A percentile compares a stretch with the other conserved stretches of the same genome.
These are phyloP conservation scores for Phytophthora pseudosyringae DNA, from an alignment of 352 stramenopile species.

Conservation along the genomic window DNA sequence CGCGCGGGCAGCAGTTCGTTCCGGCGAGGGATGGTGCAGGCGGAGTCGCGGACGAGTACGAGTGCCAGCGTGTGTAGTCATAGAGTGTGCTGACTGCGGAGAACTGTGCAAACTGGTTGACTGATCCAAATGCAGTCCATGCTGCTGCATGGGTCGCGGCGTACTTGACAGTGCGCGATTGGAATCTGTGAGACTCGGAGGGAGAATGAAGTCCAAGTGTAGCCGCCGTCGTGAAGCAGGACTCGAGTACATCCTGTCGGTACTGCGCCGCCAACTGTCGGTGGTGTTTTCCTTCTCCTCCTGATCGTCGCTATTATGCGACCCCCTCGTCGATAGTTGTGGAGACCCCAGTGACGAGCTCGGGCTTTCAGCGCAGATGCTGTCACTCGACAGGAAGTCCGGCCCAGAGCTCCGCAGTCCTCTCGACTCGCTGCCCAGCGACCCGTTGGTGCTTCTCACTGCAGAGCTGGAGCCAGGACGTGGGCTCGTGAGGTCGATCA, in stretches of 20 bases:
- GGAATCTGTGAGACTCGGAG: slow-evolving; percentile 9
- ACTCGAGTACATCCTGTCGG: slow-evolving; percentile 13
- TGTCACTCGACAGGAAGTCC: slow-evolving; percentile 30
- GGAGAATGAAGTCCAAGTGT: slow-evolving; percentile 50
- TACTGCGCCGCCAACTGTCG: slow-evolving; percentile 17
- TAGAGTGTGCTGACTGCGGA: slow-evolving; percentile 21
- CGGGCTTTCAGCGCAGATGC: slow-evolving; percentile 67
- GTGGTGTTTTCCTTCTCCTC: slow-evolving; percentile 31
- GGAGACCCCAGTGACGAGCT: slow-evolving; percentile 37
- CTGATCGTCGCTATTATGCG: slow-evolving; percentile 22
- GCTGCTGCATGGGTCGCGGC: slow-evolving; percentile 7
- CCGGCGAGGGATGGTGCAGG: slow-evolving; percentile 29
- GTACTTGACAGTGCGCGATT: slow-evolving; percentile 22
- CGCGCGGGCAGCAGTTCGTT: slow-evolving; percentile 30
- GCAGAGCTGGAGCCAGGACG: slow-evolving; percentile 2
- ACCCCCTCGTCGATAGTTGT: slow-evolving; percentile 7
- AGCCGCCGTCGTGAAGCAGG: slow-evolving; percentile 29
- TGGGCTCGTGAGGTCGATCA: slow-evolving; percentile 75
- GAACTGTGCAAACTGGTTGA: slow-evolving; percentile 24
- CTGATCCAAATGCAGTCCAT: slow-evolving; percentile 15
- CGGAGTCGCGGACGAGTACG: slow-evolving; percentile 27
- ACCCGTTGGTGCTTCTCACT: slow-evolving; percentile 11
- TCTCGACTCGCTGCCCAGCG: slow-evolving; percentile 15
- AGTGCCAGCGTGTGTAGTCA: slow-evolving; percentile 18
- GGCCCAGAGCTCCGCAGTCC: slow-evolving; percentile 1